Percentiles rank a stretch among this genome's conserved stretches.
Evolutionary conservation across 768 basidiomycete genomes (phyloP).

Genomic region (Hydnomerulius pinastri): DNA sequence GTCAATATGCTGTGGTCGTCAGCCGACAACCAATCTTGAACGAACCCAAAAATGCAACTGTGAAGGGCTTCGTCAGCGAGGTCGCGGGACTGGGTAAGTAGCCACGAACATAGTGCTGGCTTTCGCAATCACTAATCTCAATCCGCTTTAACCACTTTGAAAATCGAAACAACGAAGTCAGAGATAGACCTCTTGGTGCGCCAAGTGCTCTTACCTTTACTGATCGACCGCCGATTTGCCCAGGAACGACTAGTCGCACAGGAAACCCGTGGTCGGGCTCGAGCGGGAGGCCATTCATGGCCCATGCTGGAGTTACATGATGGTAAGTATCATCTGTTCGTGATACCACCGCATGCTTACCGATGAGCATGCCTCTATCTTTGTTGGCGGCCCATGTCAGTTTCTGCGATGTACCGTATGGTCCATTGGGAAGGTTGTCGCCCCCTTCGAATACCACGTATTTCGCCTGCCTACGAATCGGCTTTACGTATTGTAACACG

Average conservation of each 20-base stretch:
- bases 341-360: constrained; percentile 10
- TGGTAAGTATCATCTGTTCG: neutral
- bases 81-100: neutral
- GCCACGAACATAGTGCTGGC: constrained; percentile 51
- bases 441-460: constrained; percentile 63
- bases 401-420: constrained; percentile 56
- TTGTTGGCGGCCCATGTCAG: constrained; percentile 47
- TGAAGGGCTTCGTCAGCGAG: neutral
- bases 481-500: constrained; percentile 48
- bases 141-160: constrained; percentile 58
- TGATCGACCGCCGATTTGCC: constrained; percentile 61
- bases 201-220: constrained; percentile 35
- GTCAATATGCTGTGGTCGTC: neutral
- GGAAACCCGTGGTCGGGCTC: constrained; percentile 69
- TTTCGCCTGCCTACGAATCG: constrained; percentile 37
- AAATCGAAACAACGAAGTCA: neutral
- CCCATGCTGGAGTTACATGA: constrained; percentile 39
- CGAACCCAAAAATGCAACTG: constrained; percentile 39
- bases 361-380: constrained; percentile 52
- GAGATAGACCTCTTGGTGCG: neutral
- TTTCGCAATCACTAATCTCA: constrained; percentile 50
- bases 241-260: constrained; percentile 61
- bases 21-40: neutral
- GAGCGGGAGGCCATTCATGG: constrained; percentile 61
- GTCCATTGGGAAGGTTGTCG: constrained; percentile 58